phyloP scores from a whole-genome alignment of 2,329 filamentous ascomycete species.

The Clarireedia hainanense region DNA sequence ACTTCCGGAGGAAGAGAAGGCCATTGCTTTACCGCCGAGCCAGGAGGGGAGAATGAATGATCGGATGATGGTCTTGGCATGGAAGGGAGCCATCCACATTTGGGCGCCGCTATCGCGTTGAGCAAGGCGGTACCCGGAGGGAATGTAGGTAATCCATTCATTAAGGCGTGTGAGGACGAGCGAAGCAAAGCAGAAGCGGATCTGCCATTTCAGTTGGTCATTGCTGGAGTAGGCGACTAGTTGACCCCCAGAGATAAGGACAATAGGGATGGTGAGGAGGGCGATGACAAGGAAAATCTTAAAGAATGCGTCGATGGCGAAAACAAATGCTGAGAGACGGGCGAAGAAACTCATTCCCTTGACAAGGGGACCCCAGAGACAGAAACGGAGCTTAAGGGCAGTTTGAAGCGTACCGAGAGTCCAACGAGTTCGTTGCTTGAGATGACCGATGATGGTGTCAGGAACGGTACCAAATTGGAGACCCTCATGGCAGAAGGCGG shows the following conservation, averaged over 20 bases:
- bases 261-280: conserved; percentile 51
- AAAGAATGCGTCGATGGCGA: conserved; percentile 47
- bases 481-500: conserved; percentile 50
- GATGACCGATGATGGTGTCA: conserved; percentile 45
- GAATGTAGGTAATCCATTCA: conserved; percentile 51
- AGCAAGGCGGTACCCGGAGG: conserved; percentile 50
- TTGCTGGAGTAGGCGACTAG: conserved; percentile 48
- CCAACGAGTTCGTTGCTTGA: conserved; percentile 52
- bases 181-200: conserved; percentile 46
- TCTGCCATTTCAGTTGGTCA: conserved; percentile 49
- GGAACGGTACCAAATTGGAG: conserved; percentile 54
- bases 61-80: conserved; percentile 48
- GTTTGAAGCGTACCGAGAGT: conserved; percentile 38
- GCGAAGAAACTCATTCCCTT: conserved; percentile 47
- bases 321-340: conserved; percentile 51
- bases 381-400: conserved; percentile 52
- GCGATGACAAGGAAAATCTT: conserved; percentile 47
- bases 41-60: conserved; percentile 50
- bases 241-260: conserved; percentile 47
- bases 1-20: conserved; percentile 54
- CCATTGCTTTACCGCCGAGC: conserved; percentile 50
- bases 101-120: conserved; percentile 48
- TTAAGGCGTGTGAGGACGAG: conserved; percentile 45
- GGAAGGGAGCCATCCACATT: conserved; percentile 57
- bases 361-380: conserved; percentile 45